A percentile compares a stretch with the other conserved stretches of the same genome.
phyloP scores from a whole-genome alignment of 2,329 filamentous ascomycete genomes.

The Dactylella cylindrospora region DNA sequence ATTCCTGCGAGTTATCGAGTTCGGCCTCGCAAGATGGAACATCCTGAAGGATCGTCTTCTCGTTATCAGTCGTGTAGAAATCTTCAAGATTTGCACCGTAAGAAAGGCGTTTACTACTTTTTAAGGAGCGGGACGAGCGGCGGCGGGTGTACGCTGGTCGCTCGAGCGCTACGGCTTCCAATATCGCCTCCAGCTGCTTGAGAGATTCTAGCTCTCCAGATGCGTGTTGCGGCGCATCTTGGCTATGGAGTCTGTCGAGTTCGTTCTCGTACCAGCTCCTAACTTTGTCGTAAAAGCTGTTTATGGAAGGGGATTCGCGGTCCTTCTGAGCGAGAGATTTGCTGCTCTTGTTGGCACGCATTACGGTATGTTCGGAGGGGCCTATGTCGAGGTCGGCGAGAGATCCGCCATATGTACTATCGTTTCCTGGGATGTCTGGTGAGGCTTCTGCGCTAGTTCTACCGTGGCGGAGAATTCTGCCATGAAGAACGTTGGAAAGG shows the following conservation, averaged over 20 bases:
- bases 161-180: constrained; percentile 32
- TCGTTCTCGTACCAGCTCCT: constrained; percentile 35
- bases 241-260: too few relatives aligned
- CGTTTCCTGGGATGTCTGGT: constrained; percentile 29
- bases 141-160: constrained; percentile 29
- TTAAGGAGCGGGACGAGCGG: constrained; percentile 26
- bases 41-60: constrained; percentile 26
- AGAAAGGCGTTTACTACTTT: constrained; percentile 12
- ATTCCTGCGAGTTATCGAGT: constrained; percentile 37
- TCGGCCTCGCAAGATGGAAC: constrained; percentile 29
- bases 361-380: constrained; percentile 27
- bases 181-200: constrained; percentile 28
- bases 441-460: constrained; percentile 29
- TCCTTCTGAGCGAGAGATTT: constrained; percentile 25
- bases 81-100: constrained; percentile 27
- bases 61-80: constrained; percentile 40
- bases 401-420: constrained; percentile 31
- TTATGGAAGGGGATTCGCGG: constrained; percentile 2
- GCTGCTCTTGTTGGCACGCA: constrained; percentile 13
- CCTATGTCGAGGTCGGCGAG: constrained; percentile 37
- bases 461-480: constrained; percentile 14
- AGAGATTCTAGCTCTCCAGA: constrained; percentile 18
- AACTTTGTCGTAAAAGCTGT: constrained; percentile 39
- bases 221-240: too few relatives aligned
- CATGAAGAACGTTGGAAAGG: constrained; percentile 28